A percentile compares a stretch with the other conserved stretches of the same genome.
Evolutionary conservation across 2,329 filamentous ascomycete species (phyloP).

Genomic region (Amphichorda felina): DNA sequence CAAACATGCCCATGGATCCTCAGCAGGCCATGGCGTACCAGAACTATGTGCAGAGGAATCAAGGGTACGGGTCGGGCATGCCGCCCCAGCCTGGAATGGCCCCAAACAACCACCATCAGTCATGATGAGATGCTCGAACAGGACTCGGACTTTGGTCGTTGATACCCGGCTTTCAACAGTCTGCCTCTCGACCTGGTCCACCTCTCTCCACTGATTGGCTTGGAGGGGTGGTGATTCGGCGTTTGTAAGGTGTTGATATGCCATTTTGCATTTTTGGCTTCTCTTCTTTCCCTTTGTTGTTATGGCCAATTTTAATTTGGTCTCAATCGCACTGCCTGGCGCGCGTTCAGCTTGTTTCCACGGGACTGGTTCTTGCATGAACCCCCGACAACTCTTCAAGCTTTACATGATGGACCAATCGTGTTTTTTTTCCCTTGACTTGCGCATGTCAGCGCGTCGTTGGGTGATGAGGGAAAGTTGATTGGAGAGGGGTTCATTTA

Average conservation of each 20-base stretch:
- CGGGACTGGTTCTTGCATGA: too few species aligned
- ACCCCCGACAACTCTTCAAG: too few species aligned
- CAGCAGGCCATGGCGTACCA: slow-evolving; percentile 75
- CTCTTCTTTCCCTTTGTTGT: neutral
- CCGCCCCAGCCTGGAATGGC: slow-evolving; percentile 3
- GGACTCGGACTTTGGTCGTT: slow-evolving; percentile 18
- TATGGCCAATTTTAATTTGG: too few species aligned
- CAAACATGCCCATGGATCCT: slow-evolving; percentile 55
- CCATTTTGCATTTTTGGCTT: slow-evolving; percentile 1
- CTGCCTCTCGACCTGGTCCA: slow-evolving; percentile 13
- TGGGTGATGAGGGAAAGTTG: too few species aligned
- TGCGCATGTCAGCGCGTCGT: neutral
- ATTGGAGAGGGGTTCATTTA: too few species aligned
- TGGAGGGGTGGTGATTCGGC: neutral
- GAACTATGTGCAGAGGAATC: slow-evolving; percentile 63
- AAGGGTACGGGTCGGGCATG: slow-evolving; percentile 65
- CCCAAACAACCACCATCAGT: slow-evolving; percentile 1
- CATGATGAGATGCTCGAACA: slow-evolving; percentile 12
- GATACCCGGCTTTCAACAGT: slow-evolving; percentile 51
- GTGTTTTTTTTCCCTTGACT: too few species aligned
- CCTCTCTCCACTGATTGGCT: neutral
- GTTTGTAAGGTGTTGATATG: slow-evolving; percentile 1
- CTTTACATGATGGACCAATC: too few species aligned
- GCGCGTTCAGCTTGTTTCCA: neutral
- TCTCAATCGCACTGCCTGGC: neutral